Evolutionary conservation across 768 basidiomycete genomes (phyloP).

Genomic region (Lactarius hatsudake): DNA sequence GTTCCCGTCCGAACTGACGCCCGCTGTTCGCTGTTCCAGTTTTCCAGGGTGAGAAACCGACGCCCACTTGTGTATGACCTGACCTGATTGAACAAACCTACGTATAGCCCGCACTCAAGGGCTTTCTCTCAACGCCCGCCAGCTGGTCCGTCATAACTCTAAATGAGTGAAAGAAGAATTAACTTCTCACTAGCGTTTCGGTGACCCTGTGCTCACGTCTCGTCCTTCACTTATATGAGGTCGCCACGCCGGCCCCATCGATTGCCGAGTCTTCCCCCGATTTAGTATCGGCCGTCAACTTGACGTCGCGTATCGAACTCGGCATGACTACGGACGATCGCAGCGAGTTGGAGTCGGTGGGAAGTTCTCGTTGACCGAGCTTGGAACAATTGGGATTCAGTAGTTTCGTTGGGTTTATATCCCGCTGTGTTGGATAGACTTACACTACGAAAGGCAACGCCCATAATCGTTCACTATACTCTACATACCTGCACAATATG

Average conservation of each 20-base stretch:
- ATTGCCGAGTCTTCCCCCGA: not conserved
- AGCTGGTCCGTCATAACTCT: conserved; percentile 39
- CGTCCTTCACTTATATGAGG: conserved; percentile 53
- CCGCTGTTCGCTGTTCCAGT: conserved; percentile 15
- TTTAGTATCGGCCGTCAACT: conserved; percentile 26
- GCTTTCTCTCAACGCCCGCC: conserved; percentile 49
- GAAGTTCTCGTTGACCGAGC: too few species aligned
- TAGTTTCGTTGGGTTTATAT: not conserved
- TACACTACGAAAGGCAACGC: not conserved
- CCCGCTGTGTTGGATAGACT: not conserved
- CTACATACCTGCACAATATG: not conserved
- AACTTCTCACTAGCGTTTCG: conserved; percentile 39
- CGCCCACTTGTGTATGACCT: conserved; percentile 28
- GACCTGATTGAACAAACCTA: conserved; percentile 20
- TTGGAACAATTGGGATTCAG: not conserved
- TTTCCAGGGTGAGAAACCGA: conserved; percentile 27
- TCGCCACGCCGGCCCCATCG: conserved; percentile 27
- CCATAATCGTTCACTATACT: not conserved
- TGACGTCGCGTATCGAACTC: conserved; percentile 28
- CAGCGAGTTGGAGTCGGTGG: not conserved
- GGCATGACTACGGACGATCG: not conserved
- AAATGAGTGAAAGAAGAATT: not conserved
- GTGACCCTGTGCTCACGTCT: conserved; percentile 54
- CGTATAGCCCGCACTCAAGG: conserved; percentile 43
- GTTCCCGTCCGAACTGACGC: conserved; percentile 7